These are phyloP conservation scores for Diplogelasinospora grovesii DNA, from an alignment of 495 filamentous ascomycete genomes.

Conservation along the genomic window DNA sequence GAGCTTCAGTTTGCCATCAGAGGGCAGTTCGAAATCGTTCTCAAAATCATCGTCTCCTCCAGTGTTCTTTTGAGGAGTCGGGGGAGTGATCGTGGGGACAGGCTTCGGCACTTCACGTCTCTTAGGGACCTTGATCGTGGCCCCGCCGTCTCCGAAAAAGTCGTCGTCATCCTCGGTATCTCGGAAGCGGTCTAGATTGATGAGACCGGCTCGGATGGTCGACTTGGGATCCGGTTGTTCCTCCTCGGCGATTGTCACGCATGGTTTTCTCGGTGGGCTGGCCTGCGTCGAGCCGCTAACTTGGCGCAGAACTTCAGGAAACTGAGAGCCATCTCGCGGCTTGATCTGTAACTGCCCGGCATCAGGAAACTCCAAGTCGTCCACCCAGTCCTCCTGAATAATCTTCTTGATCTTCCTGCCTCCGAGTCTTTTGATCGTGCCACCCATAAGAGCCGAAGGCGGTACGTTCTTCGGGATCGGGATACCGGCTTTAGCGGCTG, in stretches of 20 bases:
- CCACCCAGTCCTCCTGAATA: conserved; percentile 80
- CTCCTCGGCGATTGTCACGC: conserved; percentile 13
- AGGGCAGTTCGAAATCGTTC: conserved; percentile 67
- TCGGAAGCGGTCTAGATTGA: conserved; percentile 53
- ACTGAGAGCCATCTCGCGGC: conserved; percentile 48
- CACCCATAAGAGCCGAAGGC: conserved; percentile 87
- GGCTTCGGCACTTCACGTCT: conserved; percentile 47
- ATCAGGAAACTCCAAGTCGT: conserved; percentile 78
- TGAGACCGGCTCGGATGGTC: conserved; percentile 24
- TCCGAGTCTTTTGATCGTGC: conserved; percentile 87
- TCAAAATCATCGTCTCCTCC: conserved; percentile 62
- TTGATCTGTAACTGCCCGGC: conserved; percentile 58
- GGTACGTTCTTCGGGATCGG: conserved; percentile 85
- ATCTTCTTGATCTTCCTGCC: conserved; percentile 73
- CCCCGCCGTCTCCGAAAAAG: conserved; percentile 52
- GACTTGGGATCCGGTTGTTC: conserved; percentile 22
- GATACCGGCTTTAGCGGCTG: conserved; percentile 82
- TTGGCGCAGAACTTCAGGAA: conserved; percentile 62
- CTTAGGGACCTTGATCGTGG: conserved; percentile 64
- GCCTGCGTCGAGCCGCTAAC: conserved; percentile 43
- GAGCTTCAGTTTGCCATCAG: conserved; percentile 52
- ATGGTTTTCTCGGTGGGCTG: conserved; percentile 31
- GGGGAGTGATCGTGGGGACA: conserved; percentile 50
- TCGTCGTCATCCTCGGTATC: conserved; percentile 53
- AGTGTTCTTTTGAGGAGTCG: conserved; percentile 39